Conservation (phyloP, 768 basidiomycete genomes). For the Ramaria sp. region DNA sequence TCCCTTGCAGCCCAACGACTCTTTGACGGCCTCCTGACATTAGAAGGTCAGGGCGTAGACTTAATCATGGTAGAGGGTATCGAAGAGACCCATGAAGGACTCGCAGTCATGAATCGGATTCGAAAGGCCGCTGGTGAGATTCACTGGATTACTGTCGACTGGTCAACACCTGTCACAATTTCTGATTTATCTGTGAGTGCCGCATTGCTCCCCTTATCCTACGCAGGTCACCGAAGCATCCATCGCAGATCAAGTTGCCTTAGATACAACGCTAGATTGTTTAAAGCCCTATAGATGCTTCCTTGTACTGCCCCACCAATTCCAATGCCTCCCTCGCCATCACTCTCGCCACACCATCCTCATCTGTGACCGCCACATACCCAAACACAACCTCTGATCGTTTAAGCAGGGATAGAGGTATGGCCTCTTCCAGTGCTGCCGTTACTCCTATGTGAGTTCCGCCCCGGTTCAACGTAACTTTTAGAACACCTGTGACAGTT, state of each 20-base stretch:
- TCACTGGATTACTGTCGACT: slow-evolving; percentile 19
- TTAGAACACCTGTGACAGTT: slow-evolving; percentile 8
- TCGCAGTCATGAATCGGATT: slow-evolving; percentile 92
- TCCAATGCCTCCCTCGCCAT: slow-evolving; percentile 70
- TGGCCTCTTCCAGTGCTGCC: slow-evolving; percentile 11
- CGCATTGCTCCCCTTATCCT: background rate
- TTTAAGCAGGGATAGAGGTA: slow-evolving; percentile 30
- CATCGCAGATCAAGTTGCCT: too few relatives aligned
- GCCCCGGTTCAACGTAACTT: background rate
- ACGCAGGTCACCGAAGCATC: background rate
- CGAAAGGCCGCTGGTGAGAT: slow-evolving; percentile 74
- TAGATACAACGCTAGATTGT: too few relatives aligned
- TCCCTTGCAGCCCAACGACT: slow-evolving; percentile 66
- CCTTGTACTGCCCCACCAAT: slow-evolving; percentile 12
- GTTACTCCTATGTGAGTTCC: background rate
- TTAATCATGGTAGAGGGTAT: slow-evolving; percentile 81
- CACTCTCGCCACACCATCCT: slow-evolving; percentile 55
- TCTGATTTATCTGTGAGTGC: background rate
- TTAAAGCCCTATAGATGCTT: background rate
- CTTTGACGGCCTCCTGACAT: slow-evolving; percentile 76
- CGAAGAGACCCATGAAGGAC: slow-evolving; percentile 66
- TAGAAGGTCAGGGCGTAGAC: slow-evolving; percentile 70
- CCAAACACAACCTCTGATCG: slow-evolving; percentile 50
- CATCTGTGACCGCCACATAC: slow-evolving; percentile 64
- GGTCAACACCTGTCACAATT: background rate